A percentile compares a stretch with the other conserved stretches of the same genome.
phyloP scores from a whole-genome alignment of 164 flowering plant genomes.

The Vitis vinifera region DNA sequence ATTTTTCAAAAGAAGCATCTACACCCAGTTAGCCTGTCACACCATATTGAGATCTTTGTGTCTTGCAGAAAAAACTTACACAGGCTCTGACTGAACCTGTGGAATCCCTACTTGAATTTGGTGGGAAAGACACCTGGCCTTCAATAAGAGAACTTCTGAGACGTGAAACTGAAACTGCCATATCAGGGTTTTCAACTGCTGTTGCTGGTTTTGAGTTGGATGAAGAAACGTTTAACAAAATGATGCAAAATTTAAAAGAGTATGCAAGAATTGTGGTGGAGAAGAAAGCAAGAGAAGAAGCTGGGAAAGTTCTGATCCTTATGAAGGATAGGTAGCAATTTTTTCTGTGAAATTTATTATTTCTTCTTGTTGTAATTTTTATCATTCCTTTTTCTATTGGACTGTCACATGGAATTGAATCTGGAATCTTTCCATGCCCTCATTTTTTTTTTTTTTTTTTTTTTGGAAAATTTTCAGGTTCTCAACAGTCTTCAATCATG shows the following conservation, averaged over 20 bases:
- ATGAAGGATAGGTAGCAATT: conserved; percentile 76
- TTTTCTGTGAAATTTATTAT: not conserved
- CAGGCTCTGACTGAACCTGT: conserved; percentile 54
- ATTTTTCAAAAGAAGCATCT: no score
- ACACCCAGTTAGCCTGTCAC: no score
- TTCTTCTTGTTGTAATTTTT: not conserved
- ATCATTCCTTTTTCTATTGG: no score
- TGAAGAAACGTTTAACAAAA: conserved; percentile 31
- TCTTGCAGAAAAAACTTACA: conserved; percentile 46
- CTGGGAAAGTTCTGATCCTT: conserved; percentile 61
- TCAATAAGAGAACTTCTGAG: conserved; percentile 62
- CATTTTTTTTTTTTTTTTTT: not conserved
- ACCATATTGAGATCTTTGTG: not conserved
- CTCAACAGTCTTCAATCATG: conserved; percentile 58
- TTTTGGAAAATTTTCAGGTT: conserved; percentile 42
- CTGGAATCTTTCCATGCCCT: no score
- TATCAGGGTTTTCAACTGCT: conserved; percentile 37
- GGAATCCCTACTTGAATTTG: conserved; percentile 56
- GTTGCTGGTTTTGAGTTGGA: conserved; percentile 68
- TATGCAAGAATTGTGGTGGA: conserved; percentile 59
- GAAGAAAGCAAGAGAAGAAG: conserved; percentile 76
- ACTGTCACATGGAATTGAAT: no score
- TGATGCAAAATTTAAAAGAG: conserved; percentile 42
- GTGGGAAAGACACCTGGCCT: conserved; percentile 59
- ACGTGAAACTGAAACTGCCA: conserved; percentile 59